A percentile compares a stretch with the other conserved stretches of the same genome.
phyloP scores from a whole-genome alignment of 257 asterid species.

The Solanum commersonii region DNA sequence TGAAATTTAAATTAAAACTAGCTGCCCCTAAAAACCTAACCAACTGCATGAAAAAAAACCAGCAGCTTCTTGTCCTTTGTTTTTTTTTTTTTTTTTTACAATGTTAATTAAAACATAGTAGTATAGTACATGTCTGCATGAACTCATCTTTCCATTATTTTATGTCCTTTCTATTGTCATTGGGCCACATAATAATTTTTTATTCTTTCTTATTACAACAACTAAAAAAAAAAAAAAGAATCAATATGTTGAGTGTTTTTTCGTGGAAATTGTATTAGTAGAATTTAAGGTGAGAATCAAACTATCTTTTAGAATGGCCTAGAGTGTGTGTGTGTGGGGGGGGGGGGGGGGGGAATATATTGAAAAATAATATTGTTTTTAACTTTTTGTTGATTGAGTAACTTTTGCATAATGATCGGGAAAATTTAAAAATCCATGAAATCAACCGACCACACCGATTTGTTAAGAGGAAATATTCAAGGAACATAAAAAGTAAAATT shows the following conservation, averaged over 20 bases:
- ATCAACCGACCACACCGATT: conserved; percentile 7
- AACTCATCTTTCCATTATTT: neutral
- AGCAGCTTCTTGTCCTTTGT: conserved; percentile 5
- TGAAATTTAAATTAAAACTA: conserved; percentile 16
- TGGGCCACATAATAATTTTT: neutral
- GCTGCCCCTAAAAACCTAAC: conserved; percentile 12
- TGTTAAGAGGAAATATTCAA: neutral
- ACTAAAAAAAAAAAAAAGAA: neutral
- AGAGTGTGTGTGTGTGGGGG: neutral
- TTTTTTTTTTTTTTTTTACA: neutral
- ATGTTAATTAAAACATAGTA: neutral
- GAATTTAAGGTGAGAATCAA: conserved; percentile 12
- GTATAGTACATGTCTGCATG: neutral
- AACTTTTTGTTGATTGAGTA: neutral
- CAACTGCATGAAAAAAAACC: conserved; percentile 18
- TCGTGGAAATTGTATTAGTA: neutral
- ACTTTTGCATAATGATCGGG: conserved; percentile 1
- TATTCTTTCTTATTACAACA: neutral
- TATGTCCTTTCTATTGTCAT: neutral
- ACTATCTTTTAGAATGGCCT: neutral
- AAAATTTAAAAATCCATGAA: conserved; percentile 4
- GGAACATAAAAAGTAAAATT: neutral
- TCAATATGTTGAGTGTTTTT: neutral
- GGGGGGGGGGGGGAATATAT: conserved; percentile 9
- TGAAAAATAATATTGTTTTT: neutral